Percentiles rank a stretch among this genome's conserved stretches.
Evolutionary conservation across 2,329 filamentous ascomycete species (phyloP).

Genomic region (Fonsecaea nubica): DNA sequence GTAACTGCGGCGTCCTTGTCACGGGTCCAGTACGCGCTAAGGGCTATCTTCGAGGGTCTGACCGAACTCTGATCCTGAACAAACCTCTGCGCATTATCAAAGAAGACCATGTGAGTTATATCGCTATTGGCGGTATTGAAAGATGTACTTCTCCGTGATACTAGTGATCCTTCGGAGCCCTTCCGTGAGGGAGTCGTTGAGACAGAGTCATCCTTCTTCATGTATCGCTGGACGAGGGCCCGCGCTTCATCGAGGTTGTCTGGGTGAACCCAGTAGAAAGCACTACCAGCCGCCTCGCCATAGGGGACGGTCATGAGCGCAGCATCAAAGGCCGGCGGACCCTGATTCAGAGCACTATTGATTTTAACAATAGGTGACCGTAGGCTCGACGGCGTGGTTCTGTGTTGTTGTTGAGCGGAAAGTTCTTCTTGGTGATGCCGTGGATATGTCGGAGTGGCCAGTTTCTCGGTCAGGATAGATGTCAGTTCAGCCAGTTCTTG

Average conservation of each 20-base stretch:
- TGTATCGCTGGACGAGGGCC: slow-evolving; percentile 58
- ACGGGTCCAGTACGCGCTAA: slow-evolving; percentile 36
- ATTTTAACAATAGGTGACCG: slow-evolving; percentile 42
- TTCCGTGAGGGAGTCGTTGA: slow-evolving; percentile 21
- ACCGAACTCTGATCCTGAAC: slow-evolving; percentile 41
- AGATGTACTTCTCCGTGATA: slow-evolving; percentile 5
- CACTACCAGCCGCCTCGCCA: slow-evolving; percentile 53
- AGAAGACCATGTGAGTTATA: slow-evolving; percentile 52
- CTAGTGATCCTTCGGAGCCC: slow-evolving; percentile 39
- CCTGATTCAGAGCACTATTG: slow-evolving; percentile 48
- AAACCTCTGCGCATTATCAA: slow-evolving; percentile 57
- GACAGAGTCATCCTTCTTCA: slow-evolving; percentile 48
- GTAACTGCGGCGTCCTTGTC: slow-evolving; percentile 41
- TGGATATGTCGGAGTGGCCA: slow-evolving; percentile 33
- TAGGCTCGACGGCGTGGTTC: slow-evolving; percentile 29
- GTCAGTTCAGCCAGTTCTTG: slow-evolving; percentile 32
- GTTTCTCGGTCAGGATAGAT: slow-evolving; percentile 30
- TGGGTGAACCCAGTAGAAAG: slow-evolving; percentile 61
- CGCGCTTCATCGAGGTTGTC: slow-evolving; percentile 63
- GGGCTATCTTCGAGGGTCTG: slow-evolving; percentile 40
- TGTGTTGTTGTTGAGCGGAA: slow-evolving; percentile 14
- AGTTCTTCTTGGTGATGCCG: slow-evolving; percentile 17
- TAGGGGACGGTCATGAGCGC: slow-evolving; percentile 56
- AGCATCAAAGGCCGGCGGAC: slow-evolving; percentile 57
- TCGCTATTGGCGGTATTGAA: slow-evolving; percentile 33